Percentiles rank a stretch among this genome's conserved stretches.
Conservation (phyloP, 192 early-diverging fungal species). For the Umbelopsis sp. region DNA sequence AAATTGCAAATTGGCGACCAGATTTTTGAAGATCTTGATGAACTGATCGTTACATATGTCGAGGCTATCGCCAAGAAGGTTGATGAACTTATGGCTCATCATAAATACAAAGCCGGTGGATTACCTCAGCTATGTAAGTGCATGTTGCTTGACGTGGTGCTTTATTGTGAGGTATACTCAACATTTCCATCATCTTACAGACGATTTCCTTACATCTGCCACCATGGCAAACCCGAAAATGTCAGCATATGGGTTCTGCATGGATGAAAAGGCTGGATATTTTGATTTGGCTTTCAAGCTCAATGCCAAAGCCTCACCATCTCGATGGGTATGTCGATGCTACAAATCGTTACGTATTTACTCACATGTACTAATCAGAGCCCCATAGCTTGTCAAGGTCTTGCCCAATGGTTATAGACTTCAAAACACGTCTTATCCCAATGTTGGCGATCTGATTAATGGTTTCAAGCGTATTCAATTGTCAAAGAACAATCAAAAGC, state of each 20-base stretch:
- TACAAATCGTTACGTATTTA: not conserved
- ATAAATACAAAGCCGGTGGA: slow-evolving; percentile 76
- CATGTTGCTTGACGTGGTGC: slow-evolving; percentile 22
- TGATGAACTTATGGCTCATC: slow-evolving; percentile 66
- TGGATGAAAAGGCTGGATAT: slow-evolving; percentile 69
- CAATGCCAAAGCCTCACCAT: slow-evolving; percentile 61
- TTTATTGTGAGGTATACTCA: slow-evolving; percentile 34
- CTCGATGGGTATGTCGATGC: slow-evolving; percentile 58
- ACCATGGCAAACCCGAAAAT: slow-evolving; percentile 60
- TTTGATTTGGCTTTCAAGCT: slow-evolving; percentile 81
- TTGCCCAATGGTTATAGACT: slow-evolving; percentile 78
- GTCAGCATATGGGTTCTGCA: slow-evolving; percentile 85
- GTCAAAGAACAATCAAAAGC: slow-evolving; percentile 17
- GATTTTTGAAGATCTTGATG: slow-evolving; percentile 87
- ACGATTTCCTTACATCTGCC: slow-evolving; percentile 46
- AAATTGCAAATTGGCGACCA: slow-evolving; percentile 68
- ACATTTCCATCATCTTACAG: slow-evolving; percentile 34
- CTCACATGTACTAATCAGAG: slow-evolving; percentile 4
- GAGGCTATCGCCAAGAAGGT: slow-evolving; percentile 80
- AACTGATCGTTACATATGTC: slow-evolving; percentile 87
- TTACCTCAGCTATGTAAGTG: slow-evolving; percentile 62
- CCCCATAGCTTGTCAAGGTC: slow-evolving; percentile 58
- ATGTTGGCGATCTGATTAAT: slow-evolving; percentile 72
- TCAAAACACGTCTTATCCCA: slow-evolving; percentile 66
- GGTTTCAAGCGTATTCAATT: slow-evolving; percentile 64